Conservation (phyloP, 768 basidiomycete species). For the Lentinula raphanica region DNA sequence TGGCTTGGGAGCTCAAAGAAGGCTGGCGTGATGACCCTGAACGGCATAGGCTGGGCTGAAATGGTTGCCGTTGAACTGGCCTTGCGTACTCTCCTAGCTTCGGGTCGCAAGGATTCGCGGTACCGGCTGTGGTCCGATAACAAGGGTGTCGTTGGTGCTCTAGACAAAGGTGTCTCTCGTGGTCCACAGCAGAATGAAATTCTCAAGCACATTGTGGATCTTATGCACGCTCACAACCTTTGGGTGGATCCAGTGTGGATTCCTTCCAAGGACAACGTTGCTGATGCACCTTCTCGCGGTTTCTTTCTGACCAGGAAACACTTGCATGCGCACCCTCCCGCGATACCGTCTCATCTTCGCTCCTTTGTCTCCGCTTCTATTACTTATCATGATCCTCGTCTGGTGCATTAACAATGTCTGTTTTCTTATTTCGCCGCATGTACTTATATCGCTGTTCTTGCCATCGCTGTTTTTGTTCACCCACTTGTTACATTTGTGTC, state of each 20-base stretch:
- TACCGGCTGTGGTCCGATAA: slow-evolving; percentile 37
- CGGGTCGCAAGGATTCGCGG: slow-evolving; percentile 16
- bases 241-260: slow-evolving; percentile 24
- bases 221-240: slow-evolving; percentile 18
- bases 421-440: no score
- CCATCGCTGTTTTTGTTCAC: no score
- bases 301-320: slow-evolving; percentile 14
- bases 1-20: slow-evolving; percentile 31
- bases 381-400: slow-evolving; percentile 6
- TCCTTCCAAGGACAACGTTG: slow-evolving; percentile 25
- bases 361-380: neutral
- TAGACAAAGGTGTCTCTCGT: slow-evolving; percentile 20
- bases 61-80: slow-evolving; percentile 40
- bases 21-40: slow-evolving; percentile 23
- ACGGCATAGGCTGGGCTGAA: slow-evolving; percentile 39
- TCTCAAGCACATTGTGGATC: slow-evolving; percentile 20
- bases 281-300: slow-evolving; percentile 28
- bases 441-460: no score
- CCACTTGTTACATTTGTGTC: no score
- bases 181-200: slow-evolving; percentile 22
- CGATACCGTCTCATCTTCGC: neutral
- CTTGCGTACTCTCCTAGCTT: slow-evolving; percentile 23
- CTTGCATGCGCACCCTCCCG: slow-evolving; percentile 1
- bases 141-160: slow-evolving; percentile 29
- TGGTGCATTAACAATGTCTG: neutral